Percentiles rank a stretch among this genome's conserved stretches.
phyloP scores from a whole-genome alignment of 2,329 filamentous ascomycete genomes.

The Colletotrichum agaves region DNA sequence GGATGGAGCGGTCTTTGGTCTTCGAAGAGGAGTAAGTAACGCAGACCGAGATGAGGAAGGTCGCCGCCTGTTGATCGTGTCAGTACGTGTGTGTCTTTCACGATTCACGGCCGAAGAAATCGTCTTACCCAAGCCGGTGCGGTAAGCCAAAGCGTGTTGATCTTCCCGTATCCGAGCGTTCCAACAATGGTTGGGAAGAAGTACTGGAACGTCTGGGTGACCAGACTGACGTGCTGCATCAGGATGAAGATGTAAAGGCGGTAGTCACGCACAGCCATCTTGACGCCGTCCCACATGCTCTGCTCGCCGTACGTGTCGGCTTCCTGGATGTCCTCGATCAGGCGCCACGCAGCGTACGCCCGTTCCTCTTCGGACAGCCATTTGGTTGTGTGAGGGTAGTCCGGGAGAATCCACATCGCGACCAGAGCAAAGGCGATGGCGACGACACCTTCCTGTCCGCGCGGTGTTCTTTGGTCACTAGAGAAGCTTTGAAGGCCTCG shows the following conservation, averaged over 20 bases:
- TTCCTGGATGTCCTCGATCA: slow-evolving; percentile 60
- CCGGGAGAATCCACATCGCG: slow-evolving; percentile 55
- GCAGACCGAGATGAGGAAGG: slow-evolving; percentile 62
- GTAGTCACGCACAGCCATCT: slow-evolving; percentile 59
- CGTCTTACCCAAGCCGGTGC: slow-evolving; percentile 62
- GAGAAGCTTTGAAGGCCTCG: background rate
- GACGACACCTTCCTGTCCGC: slow-evolving; percentile 49
- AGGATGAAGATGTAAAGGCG: slow-evolving; percentile 65
- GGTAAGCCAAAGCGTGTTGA: slow-evolving; percentile 67
- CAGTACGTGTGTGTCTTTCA: background rate
- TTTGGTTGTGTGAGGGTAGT: slow-evolving; percentile 63
- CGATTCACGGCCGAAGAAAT: too few species aligned
- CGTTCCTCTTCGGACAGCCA: slow-evolving; percentile 65
- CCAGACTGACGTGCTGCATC: slow-evolving; percentile 62
- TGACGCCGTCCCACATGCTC: slow-evolving; percentile 56
- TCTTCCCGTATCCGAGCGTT: slow-evolving; percentile 66
- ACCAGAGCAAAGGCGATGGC: slow-evolving; percentile 51
- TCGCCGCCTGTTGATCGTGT: slow-evolving; percentile 51
- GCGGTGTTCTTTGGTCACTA: background rate
- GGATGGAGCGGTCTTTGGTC: slow-evolving; percentile 65
- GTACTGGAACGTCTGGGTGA: slow-evolving; percentile 69
- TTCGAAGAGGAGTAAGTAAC: slow-evolving; percentile 66
- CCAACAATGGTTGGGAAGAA: slow-evolving; percentile 74
- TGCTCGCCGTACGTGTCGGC: slow-evolving; percentile 52
- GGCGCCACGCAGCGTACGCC: slow-evolving; percentile 62